phyloP scores from a whole-genome alignment of 2,329 filamentous ascomycete genomes.

The Ophioceras dolichostomum region DNA sequence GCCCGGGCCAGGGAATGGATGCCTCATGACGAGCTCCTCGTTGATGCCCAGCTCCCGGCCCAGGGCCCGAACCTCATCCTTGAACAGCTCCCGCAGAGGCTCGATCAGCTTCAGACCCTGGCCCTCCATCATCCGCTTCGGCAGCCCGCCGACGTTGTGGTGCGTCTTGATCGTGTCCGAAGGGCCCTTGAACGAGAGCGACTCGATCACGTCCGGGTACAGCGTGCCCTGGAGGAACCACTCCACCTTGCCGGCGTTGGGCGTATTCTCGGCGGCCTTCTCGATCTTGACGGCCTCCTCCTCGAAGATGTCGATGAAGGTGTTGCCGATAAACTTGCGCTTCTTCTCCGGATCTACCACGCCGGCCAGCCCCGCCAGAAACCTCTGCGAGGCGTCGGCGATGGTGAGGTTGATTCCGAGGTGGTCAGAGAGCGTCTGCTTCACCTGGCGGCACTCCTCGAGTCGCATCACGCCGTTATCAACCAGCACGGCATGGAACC shows the following conservation, averaged over 20 bases:
- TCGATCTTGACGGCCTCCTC: conserved; percentile 61
- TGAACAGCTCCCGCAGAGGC: conserved; percentile 69
- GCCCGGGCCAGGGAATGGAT: conserved; percentile 24
- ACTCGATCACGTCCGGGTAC: conserved; percentile 45
- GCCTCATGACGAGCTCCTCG: conserved; percentile 64
- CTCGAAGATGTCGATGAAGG: conserved; percentile 59
- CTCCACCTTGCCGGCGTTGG: conserved; percentile 61
- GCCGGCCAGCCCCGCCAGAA: conserved; percentile 65
- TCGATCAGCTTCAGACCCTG: conserved; percentile 56
- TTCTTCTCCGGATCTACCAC: conserved; percentile 63
- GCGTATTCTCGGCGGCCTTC: conserved; percentile 52
- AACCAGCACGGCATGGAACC: conserved; percentile 58
- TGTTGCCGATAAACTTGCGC: conserved; percentile 71
- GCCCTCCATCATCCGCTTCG: conserved; percentile 21
- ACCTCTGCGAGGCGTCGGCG: conserved; percentile 64
- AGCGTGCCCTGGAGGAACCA: conserved; percentile 84
- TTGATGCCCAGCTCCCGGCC: conserved; percentile 60
- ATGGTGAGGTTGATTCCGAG: conserved; percentile 87
- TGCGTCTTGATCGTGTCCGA: conserved; percentile 38
- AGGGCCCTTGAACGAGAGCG: conserved; percentile 30
- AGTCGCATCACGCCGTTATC: conserved; percentile 80
- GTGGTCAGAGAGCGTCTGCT: conserved; percentile 64
- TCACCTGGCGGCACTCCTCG: conserved; percentile 72
- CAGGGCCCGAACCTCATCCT: conserved; percentile 57
- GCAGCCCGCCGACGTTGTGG: conserved; percentile 31